Evolutionary conservation across 352 stramenopile genomes (phyloP), one percentile per base, ranked within the genome.

Genomic region (Peronospora belbahrii): DNA sequence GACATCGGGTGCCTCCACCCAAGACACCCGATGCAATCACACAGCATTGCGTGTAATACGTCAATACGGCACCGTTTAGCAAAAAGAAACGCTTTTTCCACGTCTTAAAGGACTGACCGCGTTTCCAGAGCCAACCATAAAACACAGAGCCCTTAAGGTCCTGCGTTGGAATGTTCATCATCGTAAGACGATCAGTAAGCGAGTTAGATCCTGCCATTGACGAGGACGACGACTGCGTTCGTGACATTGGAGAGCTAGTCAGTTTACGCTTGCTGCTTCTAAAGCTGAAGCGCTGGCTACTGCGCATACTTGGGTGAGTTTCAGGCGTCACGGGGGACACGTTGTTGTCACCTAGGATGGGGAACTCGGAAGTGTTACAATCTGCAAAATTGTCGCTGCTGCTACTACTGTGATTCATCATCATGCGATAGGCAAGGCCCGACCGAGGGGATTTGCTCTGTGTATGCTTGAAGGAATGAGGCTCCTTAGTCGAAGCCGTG

Each of bases 31-130:
- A 80, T 14, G 59, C 56, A 40, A 87, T 81, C 24, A 87, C 70
- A 45, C 75, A 87, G 44, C 57, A 70, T 51, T 87, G 75, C 23
- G 59, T 73, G 50, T 87, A 85, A 59, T 87, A 87, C 28, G 75
- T 85, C 33, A 87, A 57, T 14, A 70, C 68, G 43, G 56, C 64
- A 18, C 75, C 75, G 44, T 87, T 67, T 13, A 87, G 56, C 46
- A 87, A 42, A 43, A 87, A 87, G 42, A 85, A 87, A 34, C 75
- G 75, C 61, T 85, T 83, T 54, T 87, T 87, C 75, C 75, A 87
- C 39, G 75, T 85, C 59, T 84, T 84, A 42, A 87, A 83, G 13
- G 62, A 75, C 45, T 75, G 69, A 17, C 75, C 75, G 20, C 75
- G 71, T 50, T 87, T 87, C 75, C 75, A 87, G 27, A 87, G 72